Percentiles rank a stretch among this genome's conserved stretches.
Conservation (phyloP, 1,284 basidiomycete genomes). For the Cryptococcus sp. region DNA sequence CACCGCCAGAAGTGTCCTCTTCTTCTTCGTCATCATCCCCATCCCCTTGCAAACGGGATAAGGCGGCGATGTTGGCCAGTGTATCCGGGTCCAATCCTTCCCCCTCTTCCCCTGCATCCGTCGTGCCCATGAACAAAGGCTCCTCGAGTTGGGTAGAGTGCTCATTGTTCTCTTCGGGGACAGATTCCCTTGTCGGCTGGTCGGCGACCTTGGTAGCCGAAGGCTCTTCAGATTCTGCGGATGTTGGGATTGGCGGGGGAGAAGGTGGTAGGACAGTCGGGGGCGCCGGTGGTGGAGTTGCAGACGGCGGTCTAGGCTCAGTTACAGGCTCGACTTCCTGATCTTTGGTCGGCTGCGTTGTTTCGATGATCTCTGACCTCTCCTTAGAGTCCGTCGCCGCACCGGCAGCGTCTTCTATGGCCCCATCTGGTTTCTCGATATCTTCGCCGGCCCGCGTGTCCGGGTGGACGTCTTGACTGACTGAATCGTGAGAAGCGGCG, state of each 20-base stretch:
- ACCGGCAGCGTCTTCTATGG: too few relatives aligned
- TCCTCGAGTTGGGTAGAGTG: background rate
- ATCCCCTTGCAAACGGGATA: slow-evolving; percentile 25
- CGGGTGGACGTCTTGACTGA: background rate
- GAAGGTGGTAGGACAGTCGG: background rate
- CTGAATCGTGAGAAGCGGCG: background rate
- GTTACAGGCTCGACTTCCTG: too few relatives aligned
- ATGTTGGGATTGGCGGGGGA: background rate
- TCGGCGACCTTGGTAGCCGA: too few relatives aligned
- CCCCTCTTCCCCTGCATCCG: slow-evolving; percentile 10
- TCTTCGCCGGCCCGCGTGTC: background rate
- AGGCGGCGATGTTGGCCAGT: slow-evolving; percentile 40
- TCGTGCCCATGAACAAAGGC: too few relatives aligned
- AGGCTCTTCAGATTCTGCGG: background rate
- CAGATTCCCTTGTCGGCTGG: too few relatives aligned
- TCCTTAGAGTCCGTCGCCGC: too few relatives aligned
- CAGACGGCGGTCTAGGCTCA: too few relatives aligned
- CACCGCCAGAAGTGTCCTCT: slow-evolving; percentile 2
- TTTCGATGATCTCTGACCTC: too few relatives aligned
- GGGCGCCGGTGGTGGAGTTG: background rate
- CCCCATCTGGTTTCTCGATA: too few relatives aligned
- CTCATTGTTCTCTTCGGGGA: background rate
- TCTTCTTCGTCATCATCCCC: slow-evolving; percentile 15
- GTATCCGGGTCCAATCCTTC: slow-evolving; percentile 38
- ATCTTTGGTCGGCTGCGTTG: too few relatives aligned